A percentile compares a stretch with the other conserved stretches of the same genome.
phyloP scores from a whole-genome alignment of 2,329 filamentous ascomycete genomes.

The Scedosporium apiospermum region DNA sequence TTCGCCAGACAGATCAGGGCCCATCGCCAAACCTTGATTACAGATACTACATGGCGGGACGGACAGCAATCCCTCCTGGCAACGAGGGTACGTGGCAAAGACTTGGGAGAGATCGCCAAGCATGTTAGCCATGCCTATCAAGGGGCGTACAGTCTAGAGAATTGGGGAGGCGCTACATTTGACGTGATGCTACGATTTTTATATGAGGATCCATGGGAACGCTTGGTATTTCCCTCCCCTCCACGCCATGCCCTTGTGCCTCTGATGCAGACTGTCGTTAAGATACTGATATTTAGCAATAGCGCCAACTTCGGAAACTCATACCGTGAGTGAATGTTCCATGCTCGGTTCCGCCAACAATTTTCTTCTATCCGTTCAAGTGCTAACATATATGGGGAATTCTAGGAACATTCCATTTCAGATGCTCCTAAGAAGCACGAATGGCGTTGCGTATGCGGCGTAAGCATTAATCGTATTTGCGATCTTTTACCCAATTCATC shows the following conservation, averaged over 20 bases:
- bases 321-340: conserved; percentile 43
- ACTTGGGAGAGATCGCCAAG: conserved; percentile 89
- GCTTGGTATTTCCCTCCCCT: conserved; percentile 37
- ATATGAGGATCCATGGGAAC: conserved; percentile 97
- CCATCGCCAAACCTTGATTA: conserved; percentile 91
- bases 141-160: conserved; percentile 92
- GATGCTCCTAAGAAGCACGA: conserved; percentile 96
- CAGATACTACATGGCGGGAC: conserved; percentile 99
- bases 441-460: conserved; percentile 93
- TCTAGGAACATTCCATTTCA: conserved; percentile 86
- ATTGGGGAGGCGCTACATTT: conserved; percentile 98
- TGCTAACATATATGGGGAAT: too few relatives aligned
- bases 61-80: conserved; percentile 95
- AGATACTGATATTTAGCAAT: too few relatives aligned
- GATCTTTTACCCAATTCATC: too few relatives aligned
- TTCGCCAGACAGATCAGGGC: conserved; percentile 90
- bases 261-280: too few relatives aligned
- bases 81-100: conserved; percentile 90
- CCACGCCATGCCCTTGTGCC: too few relatives aligned
- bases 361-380: too few relatives aligned
- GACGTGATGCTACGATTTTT: conserved; percentile 98
- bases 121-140: conserved; percentile 88
- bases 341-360: too few relatives aligned
- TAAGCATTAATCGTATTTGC: too few relatives aligned
- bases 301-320: conserved; percentile 84